phyloP scores from a whole-genome alignment of 805 yeast species.

The Candida endomychidarum region DNA sequence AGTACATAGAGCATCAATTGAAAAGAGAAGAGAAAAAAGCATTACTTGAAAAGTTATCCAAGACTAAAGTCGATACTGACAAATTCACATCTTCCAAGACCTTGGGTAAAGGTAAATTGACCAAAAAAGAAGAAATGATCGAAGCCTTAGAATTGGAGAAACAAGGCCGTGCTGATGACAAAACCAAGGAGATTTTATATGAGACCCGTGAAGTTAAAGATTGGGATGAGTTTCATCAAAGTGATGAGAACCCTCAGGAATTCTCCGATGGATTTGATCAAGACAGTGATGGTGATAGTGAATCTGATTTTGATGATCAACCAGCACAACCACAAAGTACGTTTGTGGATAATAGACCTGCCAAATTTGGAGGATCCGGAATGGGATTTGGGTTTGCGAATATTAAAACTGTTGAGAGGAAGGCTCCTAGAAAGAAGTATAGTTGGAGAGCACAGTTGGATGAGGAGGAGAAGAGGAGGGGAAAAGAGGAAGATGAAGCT shows the following conservation, averaged over 20 bases:
- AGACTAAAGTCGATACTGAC: slow-evolving; percentile 68
- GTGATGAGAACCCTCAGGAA: slow-evolving; percentile 19
- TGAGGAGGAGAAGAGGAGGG: slow-evolving; percentile 36
- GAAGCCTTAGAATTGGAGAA: slow-evolving; percentile 74
- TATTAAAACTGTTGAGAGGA: slow-evolving; percentile 44
- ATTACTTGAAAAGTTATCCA: slow-evolving; percentile 68
- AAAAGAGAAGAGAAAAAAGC: slow-evolving; percentile 84
- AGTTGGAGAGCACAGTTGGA: slow-evolving; percentile 62
- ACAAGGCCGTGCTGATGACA: slow-evolving; percentile 67
- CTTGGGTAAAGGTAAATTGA: slow-evolving; percentile 72
- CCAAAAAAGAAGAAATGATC: slow-evolving; percentile 65
- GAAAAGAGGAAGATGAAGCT: slow-evolving; percentile 55
- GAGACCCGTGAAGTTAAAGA: slow-evolving; percentile 65
- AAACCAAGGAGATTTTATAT: slow-evolving; percentile 60
- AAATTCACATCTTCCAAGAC: slow-evolving; percentile 69
- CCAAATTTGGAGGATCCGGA: slow-evolving; percentile 58
- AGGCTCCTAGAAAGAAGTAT: slow-evolving; percentile 48
- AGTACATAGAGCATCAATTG: slow-evolving; percentile 87
- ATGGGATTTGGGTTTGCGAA: slow-evolving; percentile 69
- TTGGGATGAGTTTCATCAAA: slow-evolving; percentile 39
- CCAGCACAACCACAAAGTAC: background rate
- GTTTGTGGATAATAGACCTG: slow-evolving; percentile 73
- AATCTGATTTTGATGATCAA: slow-evolving; percentile 32
- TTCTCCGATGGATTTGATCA: slow-evolving; percentile 17
- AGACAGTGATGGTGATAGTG: slow-evolving; percentile 14